phyloP scores from a whole-genome alignment of 345 rosid genomes.

The Camelina hispida region DNA sequence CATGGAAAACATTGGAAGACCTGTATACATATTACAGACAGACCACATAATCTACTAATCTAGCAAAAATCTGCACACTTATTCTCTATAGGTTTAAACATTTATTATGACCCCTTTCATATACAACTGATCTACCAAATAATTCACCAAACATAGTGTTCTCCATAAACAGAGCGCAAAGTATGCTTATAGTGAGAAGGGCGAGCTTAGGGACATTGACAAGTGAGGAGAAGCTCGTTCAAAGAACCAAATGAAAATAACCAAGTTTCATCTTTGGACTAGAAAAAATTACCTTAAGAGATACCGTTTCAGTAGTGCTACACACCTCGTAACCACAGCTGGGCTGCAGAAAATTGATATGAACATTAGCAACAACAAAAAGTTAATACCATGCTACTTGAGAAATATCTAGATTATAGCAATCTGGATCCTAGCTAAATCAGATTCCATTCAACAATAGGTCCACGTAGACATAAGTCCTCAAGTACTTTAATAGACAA shows the following conservation, averaged over 20 bases:
- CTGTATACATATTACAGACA: slow-evolving; percentile 10
- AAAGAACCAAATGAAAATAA: slow-evolving; percentile 32
- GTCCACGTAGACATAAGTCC: slow-evolving; percentile 4
- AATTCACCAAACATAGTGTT: slow-evolving; percentile 15
- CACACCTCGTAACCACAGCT: slow-evolving; percentile 94
- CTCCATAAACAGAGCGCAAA: slow-evolving; percentile 7
- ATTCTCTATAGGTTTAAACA: slow-evolving; percentile 15
- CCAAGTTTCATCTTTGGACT: slow-evolving; percentile 32
- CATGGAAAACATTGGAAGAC: slow-evolving; percentile 16
- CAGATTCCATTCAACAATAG: slow-evolving; percentile 11
- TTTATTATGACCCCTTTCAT: slow-evolving; percentile 10
- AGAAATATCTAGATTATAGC: slow-evolving; percentile 1
- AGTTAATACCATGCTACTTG: slow-evolving; percentile 19
- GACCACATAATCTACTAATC: slow-evolving; percentile 5
- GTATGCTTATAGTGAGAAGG: neutral
- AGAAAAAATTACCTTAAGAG: slow-evolving; percentile 69
- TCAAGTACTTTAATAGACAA: slow-evolving; percentile 11
- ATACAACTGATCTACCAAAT: slow-evolving; percentile 31
- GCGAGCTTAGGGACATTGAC: slow-evolving; percentile 24
- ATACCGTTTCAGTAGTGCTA: slow-evolving; percentile 86
- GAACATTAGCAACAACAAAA: slow-evolving; percentile 41
- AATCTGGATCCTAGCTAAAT: slow-evolving; percentile 28
- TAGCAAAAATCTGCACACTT: slow-evolving; percentile 2
- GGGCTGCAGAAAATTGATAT: slow-evolving; percentile 69
- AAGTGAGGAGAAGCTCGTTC: slow-evolving; percentile 24